Evolutionary conservation across 805 yeast species (phyloP).

Genomic region (Yamadazyma kitorensis): DNA sequence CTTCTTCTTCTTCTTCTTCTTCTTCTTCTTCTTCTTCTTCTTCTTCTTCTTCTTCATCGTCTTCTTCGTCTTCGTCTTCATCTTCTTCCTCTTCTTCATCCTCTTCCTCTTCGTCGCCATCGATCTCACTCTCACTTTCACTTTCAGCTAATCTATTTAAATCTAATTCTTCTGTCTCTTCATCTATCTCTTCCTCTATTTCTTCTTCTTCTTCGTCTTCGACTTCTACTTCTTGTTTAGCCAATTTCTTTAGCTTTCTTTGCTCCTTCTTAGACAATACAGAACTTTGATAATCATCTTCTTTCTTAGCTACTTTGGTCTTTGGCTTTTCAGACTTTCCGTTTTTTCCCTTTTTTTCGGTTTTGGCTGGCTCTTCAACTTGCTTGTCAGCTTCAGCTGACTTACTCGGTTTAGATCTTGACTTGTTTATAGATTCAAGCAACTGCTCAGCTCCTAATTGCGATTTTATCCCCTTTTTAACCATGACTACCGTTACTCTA

Average conservation of each 20-base stretch:
- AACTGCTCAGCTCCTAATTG: conserved; percentile 30
- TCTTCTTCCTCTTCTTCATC: conserved; percentile 52
- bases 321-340: conserved; percentile 12
- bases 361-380: conserved; percentile 9
- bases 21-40: conserved; percentile 62
- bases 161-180: conserved; percentile 47
- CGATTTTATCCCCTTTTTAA: conserved; percentile 27
- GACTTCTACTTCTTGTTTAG: conserved; percentile 26
- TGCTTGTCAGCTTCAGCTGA: conserved; percentile 10
- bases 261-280: conserved; percentile 62
- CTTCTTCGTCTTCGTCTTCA: conserved; percentile 48
- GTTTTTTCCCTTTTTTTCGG: conserved; percentile 7
- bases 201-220: conserved; percentile 38
- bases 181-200: conserved; percentile 11
- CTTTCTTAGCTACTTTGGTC: conserved; percentile 12
- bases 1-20: conserved; percentile 73
- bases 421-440: conserved; percentile 21
- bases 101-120: conserved; percentile 45
- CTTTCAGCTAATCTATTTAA: conserved; percentile 55
- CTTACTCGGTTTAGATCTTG: conserved; percentile 21
- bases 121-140: conserved; percentile 43
- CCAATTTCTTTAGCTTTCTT: conserved; percentile 54
- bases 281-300: conserved; percentile 44
- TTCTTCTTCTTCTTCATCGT: conserved; percentile 51
- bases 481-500: too few species aligned